Percentiles rank a stretch among this genome's conserved stretches.
Conservation (phyloP, 2,329 filamentous ascomycete species). For the Scolecobasidium constrictum region DNA sequence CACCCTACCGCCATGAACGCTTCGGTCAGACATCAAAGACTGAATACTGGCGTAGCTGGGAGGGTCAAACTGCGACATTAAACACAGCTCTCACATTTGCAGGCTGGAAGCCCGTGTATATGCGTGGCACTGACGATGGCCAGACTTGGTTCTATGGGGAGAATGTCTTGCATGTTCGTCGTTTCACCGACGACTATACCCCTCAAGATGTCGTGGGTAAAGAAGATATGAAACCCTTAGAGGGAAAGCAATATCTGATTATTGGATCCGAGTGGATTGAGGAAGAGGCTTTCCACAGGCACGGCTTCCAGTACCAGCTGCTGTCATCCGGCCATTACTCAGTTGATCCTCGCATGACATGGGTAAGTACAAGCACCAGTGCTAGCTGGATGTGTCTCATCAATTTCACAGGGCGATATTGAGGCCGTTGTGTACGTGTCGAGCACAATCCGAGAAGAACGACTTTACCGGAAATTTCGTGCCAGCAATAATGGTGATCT, state of each 20-base stretch:
- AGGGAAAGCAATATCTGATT: slow-evolving; percentile 8
- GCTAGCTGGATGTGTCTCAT: neutral
- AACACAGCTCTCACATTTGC: slow-evolving; percentile 5
- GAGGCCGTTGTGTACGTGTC: slow-evolving; percentile 3
- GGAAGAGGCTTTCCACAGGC: slow-evolving; percentile 6
- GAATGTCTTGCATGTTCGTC: slow-evolving; percentile 5
- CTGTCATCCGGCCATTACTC: slow-evolving; percentile 6
- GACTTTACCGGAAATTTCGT: slow-evolving; percentile 9
- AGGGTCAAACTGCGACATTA: slow-evolving; percentile 1
- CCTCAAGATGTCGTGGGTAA: slow-evolving; percentile 6
- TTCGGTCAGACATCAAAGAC: slow-evolving; percentile 3
- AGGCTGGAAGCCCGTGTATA: slow-evolving; percentile 9
- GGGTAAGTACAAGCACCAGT: neutral
- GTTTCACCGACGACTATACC: slow-evolving; percentile 8
- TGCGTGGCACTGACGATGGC: slow-evolving; percentile 8
- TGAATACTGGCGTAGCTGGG: slow-evolving; percentile 8
- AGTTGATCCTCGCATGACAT: slow-evolving; percentile 7
- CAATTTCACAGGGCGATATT: slow-evolving; percentile 2
- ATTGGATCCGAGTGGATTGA: slow-evolving; percentile 8
- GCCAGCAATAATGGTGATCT: slow-evolving; percentile 4
- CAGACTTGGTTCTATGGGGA: slow-evolving; percentile 10
- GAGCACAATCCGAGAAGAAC: slow-evolving; percentile 8
- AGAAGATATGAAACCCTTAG: neutral
- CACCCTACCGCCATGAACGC: neutral
- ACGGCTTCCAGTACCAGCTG: slow-evolving; percentile 6